Percentiles rank a stretch among this genome's conserved stretches.
Conservation (phyloP, 352 stramenopile genomes). For the Phytophthora sp. region DNA sequence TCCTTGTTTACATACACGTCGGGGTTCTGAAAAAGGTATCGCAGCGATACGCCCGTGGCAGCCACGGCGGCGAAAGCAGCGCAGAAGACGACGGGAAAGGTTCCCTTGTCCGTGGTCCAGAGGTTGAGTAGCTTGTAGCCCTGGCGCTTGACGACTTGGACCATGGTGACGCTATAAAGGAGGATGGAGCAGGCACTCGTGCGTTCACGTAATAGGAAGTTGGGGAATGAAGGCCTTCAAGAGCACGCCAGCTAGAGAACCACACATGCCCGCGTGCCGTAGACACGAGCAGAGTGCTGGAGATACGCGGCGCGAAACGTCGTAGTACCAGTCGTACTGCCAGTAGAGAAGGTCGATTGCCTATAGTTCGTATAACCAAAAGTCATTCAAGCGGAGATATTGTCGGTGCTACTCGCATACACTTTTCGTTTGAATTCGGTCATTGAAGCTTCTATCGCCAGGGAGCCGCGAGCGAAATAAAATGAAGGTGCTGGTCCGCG, state of each 20-base stretch:
- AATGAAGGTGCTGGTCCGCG: constrained; percentile 4
- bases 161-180: constrained; percentile 18
- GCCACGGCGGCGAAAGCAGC: constrained; percentile 39
- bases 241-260: not conserved
- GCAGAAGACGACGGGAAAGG: constrained; percentile 68
- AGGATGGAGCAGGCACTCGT: not conserved
- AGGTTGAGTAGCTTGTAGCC: constrained; percentile 52
- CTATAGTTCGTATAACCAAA: not conserved
- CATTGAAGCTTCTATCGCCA: constrained; percentile 11
- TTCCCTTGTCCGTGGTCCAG: constrained; percentile 65
- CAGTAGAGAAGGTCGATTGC: constrained; percentile 8
- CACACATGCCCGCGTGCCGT: constrained; percentile 8
- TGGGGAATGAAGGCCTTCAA: constrained; percentile 10
- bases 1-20: constrained; percentile 78
- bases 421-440: not conserved
- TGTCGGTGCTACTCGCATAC: not conserved
- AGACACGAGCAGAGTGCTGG: constrained; percentile 15
- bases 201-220: constrained; percentile 16
- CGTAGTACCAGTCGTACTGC: constrained; percentile 11
- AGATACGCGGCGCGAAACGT: constrained; percentile 10
- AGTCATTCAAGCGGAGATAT: not conserved
- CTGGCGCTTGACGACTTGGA: constrained; percentile 31
- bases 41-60: constrained; percentile 43
- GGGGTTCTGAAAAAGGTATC: constrained; percentile 60
- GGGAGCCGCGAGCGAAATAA: constrained; percentile 1